Base-by-base conservation (phyloP, 2,329 filamentous ascomycete genomes). In the Diaporthe sp. region DNA sequence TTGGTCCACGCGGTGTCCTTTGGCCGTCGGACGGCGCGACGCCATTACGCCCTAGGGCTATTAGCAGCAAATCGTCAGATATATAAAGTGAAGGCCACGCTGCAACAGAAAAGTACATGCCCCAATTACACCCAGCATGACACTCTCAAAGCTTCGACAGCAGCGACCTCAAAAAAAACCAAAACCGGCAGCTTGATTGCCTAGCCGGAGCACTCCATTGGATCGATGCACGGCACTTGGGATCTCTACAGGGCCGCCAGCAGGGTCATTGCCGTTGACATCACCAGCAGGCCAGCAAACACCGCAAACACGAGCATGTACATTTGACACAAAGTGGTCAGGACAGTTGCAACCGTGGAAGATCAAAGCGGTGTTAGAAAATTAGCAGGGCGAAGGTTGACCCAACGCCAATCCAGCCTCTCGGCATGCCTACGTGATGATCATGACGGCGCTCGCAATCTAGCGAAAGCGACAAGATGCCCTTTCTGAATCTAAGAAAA, bases 381-480 rank as follows among this genome's bases (percentile, higher is more conserved):
- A 68, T 68, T 53, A 68, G n/a, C 9, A 53, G 32, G 6, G 63
- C 22, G 13, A 27, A 63, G 30, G 13, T 51, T 51, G 30, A 22
- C 19, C 63, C 37, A 39, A 25, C 47, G 17, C 22, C 47, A 10
- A 9, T 27, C 44, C 47, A 39, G 22, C 63, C 15, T 15, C 44
- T 51, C 15, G 9, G 44, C 22, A 25, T 53, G 13, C 63, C 63
- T 68, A 68, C 63, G 44, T 68, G 44, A 66, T 66, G 42, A 68
- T 68, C 63, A 44, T 68, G 53, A 68, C 63, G 47, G 63, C 63
- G 22, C n/a, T n/a, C n/a, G n/a, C 53, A 50, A 47, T 53, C 63
- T 68, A 53, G 61, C 42, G 61, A 32, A 37, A 27, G 47, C 2
- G 15, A 32, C 42, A 37, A 27, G 32, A 50, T 15, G 42, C 32